Evolutionary conservation across 2,329 filamentous ascomycete genomes (phyloP), one percentile per base, ranked within the genome.

Genomic region (Botryotinia convoluta): DNA sequence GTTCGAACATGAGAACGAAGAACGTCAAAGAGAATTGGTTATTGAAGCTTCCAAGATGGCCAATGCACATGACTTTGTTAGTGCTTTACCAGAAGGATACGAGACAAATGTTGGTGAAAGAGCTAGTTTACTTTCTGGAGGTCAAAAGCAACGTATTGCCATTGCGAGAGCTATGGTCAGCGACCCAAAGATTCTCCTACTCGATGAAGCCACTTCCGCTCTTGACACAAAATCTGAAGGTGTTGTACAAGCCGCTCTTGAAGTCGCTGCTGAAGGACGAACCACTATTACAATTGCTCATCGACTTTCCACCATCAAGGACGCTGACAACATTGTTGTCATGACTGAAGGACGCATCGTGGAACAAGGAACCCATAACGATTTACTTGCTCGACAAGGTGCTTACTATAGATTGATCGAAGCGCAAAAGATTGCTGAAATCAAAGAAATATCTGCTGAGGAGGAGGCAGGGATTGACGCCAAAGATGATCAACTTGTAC

Each of bases 221-320:
- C 87, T 99, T 0, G 96, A 99, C 80, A 97, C 95, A 35, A 95
- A 96, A 80, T 97, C 94, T 0, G 96, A 99, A 83, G 94, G 93
- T 63, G 92, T 97, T 16, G 95, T 99, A 1, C 96, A 98, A 82
- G 93, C 93, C 60, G 96, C 96, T 29, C 87, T 99, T 14, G 95
- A 98, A 79, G 92, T 89, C 68, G 96, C 95, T 39, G 88, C 94
- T 1, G 87, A 92, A 76, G 95, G 95, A 37, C 89, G 96, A 71
- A 99, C 96, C 0, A 98, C 96, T 3, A 97, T 98, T 78, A 93
- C 95, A 10, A 98, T 99, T 82, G 96, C 96, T 61, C 96, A 99
- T 84, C 91, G 95, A 77, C 86, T 99, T 14, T 97, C 94, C 0
- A 99, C 96, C 9, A 97, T 99, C 84, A 94, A 91, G 82, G 91